Conservation (phyloP, 129 eudicot genomes). For the Sambucus nigra region DNA sequence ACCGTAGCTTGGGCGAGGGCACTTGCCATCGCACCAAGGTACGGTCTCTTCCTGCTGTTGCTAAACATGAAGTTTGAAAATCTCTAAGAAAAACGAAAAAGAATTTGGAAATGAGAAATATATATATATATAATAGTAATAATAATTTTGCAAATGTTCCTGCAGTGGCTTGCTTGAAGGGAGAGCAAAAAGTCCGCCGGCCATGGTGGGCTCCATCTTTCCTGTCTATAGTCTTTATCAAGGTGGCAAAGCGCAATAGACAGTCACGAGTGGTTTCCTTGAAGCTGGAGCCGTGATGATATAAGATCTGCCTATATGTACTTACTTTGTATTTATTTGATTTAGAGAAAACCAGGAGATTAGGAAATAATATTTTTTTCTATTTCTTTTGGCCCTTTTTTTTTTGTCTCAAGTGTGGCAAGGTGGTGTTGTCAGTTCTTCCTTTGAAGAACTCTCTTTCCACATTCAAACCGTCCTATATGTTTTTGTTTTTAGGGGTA, state of each 20-base stretch:
- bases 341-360: conserved; percentile 10
- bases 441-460: no score
- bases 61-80: no score
- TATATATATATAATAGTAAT: no score
- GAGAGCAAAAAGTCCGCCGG: conserved; percentile 85
- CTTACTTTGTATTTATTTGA: conserved; percentile 1
- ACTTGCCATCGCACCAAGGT: neutral
- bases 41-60: no score
- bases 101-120: no score
- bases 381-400: no score
- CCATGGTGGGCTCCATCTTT: conserved; percentile 99
- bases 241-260: conserved; percentile 86
- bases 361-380: conserved; percentile 9
- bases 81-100: neutral
- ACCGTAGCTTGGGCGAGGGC: no score
- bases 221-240: conserved; percentile 65
- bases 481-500: no score
- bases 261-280: conserved; percentile 88
- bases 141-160: neutral
- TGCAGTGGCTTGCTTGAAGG: conserved; percentile 95
- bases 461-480: no score
- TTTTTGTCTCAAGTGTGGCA: no score
- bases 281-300: conserved; percentile 90
- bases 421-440: no score
- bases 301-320: conserved; percentile 19